Conservation (phyloP, 2,329 filamentous ascomycete species). For the Rutstroemia sp. region DNA sequence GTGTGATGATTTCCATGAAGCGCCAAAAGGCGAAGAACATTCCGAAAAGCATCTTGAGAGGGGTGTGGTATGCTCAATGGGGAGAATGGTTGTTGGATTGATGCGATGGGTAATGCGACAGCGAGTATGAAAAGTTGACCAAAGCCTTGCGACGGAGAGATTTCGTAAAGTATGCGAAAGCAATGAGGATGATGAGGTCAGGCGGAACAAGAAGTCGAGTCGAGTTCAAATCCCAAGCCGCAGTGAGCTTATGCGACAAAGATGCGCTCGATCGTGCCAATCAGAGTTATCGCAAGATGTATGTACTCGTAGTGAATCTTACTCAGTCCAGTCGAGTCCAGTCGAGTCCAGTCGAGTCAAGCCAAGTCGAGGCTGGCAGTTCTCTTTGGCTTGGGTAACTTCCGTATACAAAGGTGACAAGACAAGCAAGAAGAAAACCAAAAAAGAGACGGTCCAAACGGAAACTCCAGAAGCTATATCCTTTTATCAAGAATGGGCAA, state of each 20-base stretch:
- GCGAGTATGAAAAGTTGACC: background rate
- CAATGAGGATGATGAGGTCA: background rate
- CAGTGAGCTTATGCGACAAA: slow-evolving; percentile 6
- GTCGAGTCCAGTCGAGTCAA: background rate
- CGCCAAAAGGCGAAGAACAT: slow-evolving; percentile 57
- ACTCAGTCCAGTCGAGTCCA: background rate
- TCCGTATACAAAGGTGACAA: background rate
- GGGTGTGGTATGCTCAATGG: background rate
- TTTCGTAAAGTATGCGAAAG: background rate
- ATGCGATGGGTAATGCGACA: background rate
- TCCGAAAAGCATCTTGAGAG: slow-evolving; percentile 49
- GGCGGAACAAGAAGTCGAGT: no score
- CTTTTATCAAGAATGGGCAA: background rate
- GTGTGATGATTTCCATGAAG: slow-evolving; percentile 52
- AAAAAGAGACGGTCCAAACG: background rate
- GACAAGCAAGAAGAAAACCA: background rate
- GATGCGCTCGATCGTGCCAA: background rate
- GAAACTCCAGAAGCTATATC: background rate
- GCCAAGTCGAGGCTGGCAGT: background rate
- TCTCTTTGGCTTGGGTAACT: background rate
- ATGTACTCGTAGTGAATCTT: background rate
- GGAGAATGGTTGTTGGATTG: background rate
- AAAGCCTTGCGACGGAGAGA: no score
- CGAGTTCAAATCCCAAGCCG: background rate
- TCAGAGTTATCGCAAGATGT: background rate